These are phyloP conservation scores for Epipyxis sp. DNA, from an alignment of 108 stramenopile genomes.

Conservation along the genomic window DNA sequence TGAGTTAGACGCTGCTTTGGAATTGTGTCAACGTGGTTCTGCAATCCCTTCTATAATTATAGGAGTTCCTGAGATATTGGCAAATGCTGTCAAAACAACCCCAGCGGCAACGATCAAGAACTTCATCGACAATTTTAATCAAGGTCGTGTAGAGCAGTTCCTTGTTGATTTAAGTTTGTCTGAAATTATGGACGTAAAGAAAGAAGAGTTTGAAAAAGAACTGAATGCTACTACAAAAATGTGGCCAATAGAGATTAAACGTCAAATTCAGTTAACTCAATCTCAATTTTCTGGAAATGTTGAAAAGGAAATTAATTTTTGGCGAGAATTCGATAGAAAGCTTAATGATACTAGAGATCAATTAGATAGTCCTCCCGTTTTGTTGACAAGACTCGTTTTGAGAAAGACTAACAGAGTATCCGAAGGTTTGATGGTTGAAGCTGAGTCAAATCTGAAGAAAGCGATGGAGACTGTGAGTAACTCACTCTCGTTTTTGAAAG, in stretches of 20 bases:
- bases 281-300: constrained; percentile 16
- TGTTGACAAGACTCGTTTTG: constrained; percentile 24
- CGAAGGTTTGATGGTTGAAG: constrained; percentile 19
- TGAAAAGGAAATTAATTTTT: constrained; percentile 29
- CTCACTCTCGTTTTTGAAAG: constrained; percentile 5
- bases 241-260: constrained; percentile 21
- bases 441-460: neutral
- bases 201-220: constrained; percentile 28
- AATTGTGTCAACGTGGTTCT: constrained; percentile 14
- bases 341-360: constrained; percentile 15
- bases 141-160: constrained; percentile 1
- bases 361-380: constrained; percentile 9
- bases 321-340: constrained; percentile 26
- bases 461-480: neutral
- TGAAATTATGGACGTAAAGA: neutral
- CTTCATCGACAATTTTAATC: constrained; percentile 1
- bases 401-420: constrained; percentile 20
- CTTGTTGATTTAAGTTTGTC: neutral
- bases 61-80: neutral
- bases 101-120: neutral
- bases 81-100: neutral
- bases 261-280: neutral
- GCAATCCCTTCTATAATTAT: neutral
- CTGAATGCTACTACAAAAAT: constrained; percentile 10
- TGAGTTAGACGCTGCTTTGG: constrained; percentile 16